Conservation (phyloP, 192 early-diverging fungal species). For the Phlyctochytrium planicorne region DNA sequence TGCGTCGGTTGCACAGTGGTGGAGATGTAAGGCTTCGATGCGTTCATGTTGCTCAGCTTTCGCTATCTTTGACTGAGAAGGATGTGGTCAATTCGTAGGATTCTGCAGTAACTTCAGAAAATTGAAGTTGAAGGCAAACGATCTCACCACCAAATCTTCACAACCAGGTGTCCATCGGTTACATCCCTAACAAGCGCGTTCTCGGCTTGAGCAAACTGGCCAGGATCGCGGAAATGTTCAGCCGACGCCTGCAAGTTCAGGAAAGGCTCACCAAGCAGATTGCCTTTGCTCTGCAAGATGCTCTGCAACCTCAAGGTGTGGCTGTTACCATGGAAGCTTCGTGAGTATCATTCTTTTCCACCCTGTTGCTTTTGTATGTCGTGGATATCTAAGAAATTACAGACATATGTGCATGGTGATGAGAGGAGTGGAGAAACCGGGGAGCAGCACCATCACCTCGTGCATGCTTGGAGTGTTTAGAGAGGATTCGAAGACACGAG, state of each 20-base stretch:
- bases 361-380: conserved; percentile 7
- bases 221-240: conserved; percentile 98
- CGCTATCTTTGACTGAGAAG: too few species aligned
- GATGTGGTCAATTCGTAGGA: too few species aligned
- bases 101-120: too few species aligned
- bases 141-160: conserved; percentile 4
- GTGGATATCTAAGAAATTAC: too few species aligned
- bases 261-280: conserved; percentile 98
- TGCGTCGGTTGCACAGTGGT: too few species aligned
- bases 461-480: conserved; percentile 96
- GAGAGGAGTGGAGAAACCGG: conserved; percentile 96
- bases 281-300: conserved; percentile 83
- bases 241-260: conserved; percentile 92
- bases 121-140: too few species aligned
- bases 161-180: conserved; percentile 85
- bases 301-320: conserved; percentile 92
- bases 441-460: conserved; percentile 89
- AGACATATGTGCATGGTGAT: conserved; percentile 97
- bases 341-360: conserved; percentile 49
- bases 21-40: too few species aligned
- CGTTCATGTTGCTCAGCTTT: too few species aligned
- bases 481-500: conserved; percentile 85
- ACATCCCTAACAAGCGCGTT: conserved; percentile 93
- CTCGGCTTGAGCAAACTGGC: conserved; percentile 96
- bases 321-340: conserved; percentile 96